phyloP scores from a whole-genome alignment of 805 yeast genomes.

The Metschnikowia matae region DNA sequence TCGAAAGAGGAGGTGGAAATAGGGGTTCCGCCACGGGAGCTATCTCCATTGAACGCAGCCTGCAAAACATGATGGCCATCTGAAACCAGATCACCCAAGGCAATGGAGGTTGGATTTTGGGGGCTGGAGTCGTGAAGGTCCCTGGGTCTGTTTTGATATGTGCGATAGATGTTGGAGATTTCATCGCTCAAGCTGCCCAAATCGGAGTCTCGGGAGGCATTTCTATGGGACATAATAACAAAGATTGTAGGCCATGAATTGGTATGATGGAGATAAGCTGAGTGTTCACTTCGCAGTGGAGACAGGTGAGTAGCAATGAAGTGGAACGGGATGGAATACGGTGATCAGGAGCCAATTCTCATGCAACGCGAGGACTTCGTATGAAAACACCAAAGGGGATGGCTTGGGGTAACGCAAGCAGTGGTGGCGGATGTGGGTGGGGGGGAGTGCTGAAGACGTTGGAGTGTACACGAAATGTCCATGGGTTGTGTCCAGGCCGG shows the following conservation, averaged over 20 bases:
- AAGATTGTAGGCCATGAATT: conserved; percentile 1
- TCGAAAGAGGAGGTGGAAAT: conserved; percentile 29
- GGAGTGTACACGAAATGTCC: conserved; percentile 2
- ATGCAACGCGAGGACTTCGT: background rate
- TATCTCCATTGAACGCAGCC: conserved; percentile 14
- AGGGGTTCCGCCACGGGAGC: conserved; percentile 29
- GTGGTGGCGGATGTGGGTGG: background rate
- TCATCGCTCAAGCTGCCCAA: conserved; percentile 15
- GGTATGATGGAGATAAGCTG: background rate
- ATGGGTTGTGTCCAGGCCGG: background rate
- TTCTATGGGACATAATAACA: background rate
- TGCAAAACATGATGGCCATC: background rate
- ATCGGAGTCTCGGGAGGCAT: conserved; percentile 10
- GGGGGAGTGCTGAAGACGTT: background rate
- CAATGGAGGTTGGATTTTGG: background rate
- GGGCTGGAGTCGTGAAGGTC: background rate
- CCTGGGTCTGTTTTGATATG: conserved; percentile 1
- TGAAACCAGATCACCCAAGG: background rate
- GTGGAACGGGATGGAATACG: background rate
- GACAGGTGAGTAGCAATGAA: background rate
- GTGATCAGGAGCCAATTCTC: background rate
- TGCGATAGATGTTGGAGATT: conserved; percentile 14
- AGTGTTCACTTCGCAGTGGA: conserved; percentile 1
- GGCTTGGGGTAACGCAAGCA: background rate
- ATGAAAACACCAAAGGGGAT: background rate